These are phyloP conservation scores for Fraxinus excelsior DNA, from an alignment of 257 asterid species.

Conservation along the genomic window DNA sequence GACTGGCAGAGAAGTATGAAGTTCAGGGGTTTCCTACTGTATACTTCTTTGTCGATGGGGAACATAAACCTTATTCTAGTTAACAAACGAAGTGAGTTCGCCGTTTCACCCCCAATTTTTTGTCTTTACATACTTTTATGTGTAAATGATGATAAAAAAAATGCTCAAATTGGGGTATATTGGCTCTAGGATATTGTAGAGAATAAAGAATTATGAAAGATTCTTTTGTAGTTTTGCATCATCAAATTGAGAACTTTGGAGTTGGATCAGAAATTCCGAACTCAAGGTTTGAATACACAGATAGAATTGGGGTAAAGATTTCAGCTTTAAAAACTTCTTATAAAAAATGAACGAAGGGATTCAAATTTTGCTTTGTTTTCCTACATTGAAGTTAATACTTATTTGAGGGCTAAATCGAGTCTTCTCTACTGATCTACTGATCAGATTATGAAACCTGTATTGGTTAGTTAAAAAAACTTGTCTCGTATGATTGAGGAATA, in stretches of 20 bases:
- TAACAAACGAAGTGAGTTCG: conserved; percentile 76
- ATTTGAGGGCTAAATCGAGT: neutral
- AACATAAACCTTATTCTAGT: conserved; percentile 67
- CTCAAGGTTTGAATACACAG: neutral
- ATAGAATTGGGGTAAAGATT: neutral
- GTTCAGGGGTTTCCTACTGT: conserved; percentile 86
- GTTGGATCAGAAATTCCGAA: neutral
- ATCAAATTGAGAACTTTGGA: neutral
- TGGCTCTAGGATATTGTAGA: neutral
- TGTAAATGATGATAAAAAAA: conserved; percentile 12
- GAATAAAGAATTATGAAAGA: neutral
- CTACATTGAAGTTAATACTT: neutral
- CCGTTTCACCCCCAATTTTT: neutral
- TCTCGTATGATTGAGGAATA: neutral
- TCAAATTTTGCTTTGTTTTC: neutral
- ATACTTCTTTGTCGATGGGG: conserved; percentile 78
- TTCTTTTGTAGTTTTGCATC: neutral
- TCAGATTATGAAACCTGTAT: neutral
- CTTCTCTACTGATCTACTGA: neutral
- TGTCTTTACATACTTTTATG: neutral
- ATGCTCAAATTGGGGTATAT: conserved; percentile 40
- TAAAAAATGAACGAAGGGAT: neutral
- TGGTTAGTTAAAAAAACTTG: neutral
- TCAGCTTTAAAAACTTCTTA: neutral
- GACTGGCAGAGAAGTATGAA: conserved; percentile 70